Evolutionary conservation across 495 filamentous ascomycete genomes (phyloP), one percentile per base, ranked within the genome.

Genomic region (Parathielavia appendiculata): DNA sequence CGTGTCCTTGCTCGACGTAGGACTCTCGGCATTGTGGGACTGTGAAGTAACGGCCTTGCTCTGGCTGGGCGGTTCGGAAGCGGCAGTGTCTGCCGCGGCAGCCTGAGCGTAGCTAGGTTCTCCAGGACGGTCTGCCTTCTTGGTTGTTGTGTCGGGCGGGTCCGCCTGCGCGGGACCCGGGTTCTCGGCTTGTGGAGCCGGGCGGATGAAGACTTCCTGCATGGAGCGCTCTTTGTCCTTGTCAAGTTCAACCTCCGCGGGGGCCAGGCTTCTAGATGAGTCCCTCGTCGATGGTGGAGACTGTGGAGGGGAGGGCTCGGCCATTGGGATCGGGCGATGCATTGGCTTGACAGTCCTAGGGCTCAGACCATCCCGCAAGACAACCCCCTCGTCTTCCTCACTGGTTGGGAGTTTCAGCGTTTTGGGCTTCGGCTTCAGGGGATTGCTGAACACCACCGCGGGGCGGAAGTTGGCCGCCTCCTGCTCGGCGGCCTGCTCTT

Each of bases 331-430:
- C 5, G n/a, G 35, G 2, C 17, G 48, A 17, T 48, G 34, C 20
- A 49, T 23, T 10, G 34, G 32, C 38, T 58, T 60, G 50, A 36
- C 40, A 0, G 53, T 57, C 20, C 54, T 48, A 16, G 64, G 52
- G 35, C 59, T 54, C 16, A 40, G n/a, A 19, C 35, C 36, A 13
- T 61, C 59, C n/a, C 49, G 62, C 58, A 70, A 34, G 17, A 58
- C 65, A 23, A 72, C 55, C 0, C 66, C 70, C 54, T 72, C 70
- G 40, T 72, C 70, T 13, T 72, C 70, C 14, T 71, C 60, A 30
- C 61, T 64, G 1, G 34, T 35, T 1, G 64, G 53, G 1, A 54
- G 34, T 19, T 49, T 52, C 39, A 63, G 14, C 5, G 46, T n/a
- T 36, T 35, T 30, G n/a, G 56, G 50, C 20, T 50, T 40, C n/a